A percentile compares a stretch with the other conserved stretches of the same genome.
phyloP scores from a whole-genome alignment of 2,329 filamentous ascomycete species.

The Sporothrix dimorphospora region DNA sequence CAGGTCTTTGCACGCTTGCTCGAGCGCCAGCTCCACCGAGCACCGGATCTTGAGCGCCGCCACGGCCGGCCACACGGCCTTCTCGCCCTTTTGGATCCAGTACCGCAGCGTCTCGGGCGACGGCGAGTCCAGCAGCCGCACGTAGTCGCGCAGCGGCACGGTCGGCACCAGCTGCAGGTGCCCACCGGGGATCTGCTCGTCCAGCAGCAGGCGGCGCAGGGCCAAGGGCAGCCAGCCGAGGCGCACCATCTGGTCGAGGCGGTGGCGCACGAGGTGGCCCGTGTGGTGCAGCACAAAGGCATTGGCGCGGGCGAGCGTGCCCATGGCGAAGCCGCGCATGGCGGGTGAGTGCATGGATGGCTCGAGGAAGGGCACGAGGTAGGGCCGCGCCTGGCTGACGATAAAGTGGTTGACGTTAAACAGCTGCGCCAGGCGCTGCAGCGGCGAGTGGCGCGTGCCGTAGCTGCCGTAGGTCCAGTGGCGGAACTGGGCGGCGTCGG shows the following conservation, averaged over 20 bases:
- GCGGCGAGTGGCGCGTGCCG: slow-evolving; percentile 64
- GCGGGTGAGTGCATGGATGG: slow-evolving; percentile 79
- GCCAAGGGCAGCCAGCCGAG: slow-evolving; percentile 70
- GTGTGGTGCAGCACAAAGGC: slow-evolving; percentile 26
- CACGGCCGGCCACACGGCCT: slow-evolving; percentile 88
- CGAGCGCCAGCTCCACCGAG: slow-evolving; percentile 84
- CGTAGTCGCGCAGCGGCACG: slow-evolving; percentile 72
- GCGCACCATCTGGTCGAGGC: slow-evolving; percentile 77
- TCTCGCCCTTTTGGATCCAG: slow-evolving; percentile 84
- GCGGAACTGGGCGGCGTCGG: slow-evolving; percentile 64
- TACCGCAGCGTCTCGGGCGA: slow-evolving; percentile 75
- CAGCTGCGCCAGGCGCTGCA: slow-evolving; percentile 75
- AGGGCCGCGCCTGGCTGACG: slow-evolving; percentile 87
- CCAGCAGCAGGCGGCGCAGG: slow-evolving; percentile 76
- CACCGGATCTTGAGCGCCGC: slow-evolving; percentile 80
- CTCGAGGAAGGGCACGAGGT: slow-evolving; percentile 82
- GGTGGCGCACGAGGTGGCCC: slow-evolving; percentile 62
- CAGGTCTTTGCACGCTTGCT: slow-evolving; percentile 72
- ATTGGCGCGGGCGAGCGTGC: slow-evolving; percentile 60
- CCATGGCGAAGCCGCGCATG: slow-evolving; percentile 48
- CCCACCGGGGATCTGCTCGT: slow-evolving; percentile 75
- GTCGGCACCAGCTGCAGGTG: slow-evolving; percentile 78
- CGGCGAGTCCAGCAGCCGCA: slow-evolving; percentile 79
- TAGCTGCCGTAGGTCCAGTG: slow-evolving; percentile 69
- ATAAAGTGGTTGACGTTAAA: slow-evolving; percentile 97